Evolutionary conservation across 768 basidiomycete species (phyloP).

Genomic region (Leccinellum albellum): DNA sequence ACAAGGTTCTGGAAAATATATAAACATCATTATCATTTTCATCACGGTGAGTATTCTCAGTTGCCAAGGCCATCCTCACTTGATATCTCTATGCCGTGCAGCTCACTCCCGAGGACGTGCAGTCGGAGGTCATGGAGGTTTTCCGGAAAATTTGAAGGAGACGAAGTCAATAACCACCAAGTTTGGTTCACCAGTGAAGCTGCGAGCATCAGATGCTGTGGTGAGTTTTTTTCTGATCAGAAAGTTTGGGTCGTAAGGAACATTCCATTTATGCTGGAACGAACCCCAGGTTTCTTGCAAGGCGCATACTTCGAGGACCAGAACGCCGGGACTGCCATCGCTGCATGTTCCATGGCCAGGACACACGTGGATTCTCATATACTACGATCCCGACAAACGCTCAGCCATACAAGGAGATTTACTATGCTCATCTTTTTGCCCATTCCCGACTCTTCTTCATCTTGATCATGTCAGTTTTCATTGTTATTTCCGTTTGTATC

Average conservation of each 20-base stretch:
- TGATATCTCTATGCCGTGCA: no score
- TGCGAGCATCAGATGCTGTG: no score
- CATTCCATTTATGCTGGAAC: background rate
- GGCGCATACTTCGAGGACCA: constrained; percentile 57
- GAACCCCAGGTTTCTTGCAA: constrained; percentile 46
- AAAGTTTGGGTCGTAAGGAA: background rate
- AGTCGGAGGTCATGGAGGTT: constrained; percentile 52
- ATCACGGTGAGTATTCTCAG: no score
- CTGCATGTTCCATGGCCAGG: constrained; percentile 37
- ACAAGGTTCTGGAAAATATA: no score
- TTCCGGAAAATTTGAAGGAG: constrained; percentile 55
- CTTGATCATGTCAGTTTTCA: no score
- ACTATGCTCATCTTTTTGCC: no score
- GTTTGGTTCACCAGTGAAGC: no score
- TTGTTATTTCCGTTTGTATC: no score
- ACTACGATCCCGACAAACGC: constrained; percentile 29
- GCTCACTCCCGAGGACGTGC: constrained; percentile 42
- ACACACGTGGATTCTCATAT: constrained; percentile 25
- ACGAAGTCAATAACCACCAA: no score
- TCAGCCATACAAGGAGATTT: constrained; percentile 27
- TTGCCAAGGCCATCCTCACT: no score
- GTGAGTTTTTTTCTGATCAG: constrained; percentile 31
- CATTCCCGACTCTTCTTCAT: no score
- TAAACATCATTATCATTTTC: no score
- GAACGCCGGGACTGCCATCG: constrained; percentile 37